These are phyloP conservation scores for Leptographium radiaticola DNA, from an alignment of 2,329 filamentous ascomycete species.

Conservation along the genomic window DNA sequence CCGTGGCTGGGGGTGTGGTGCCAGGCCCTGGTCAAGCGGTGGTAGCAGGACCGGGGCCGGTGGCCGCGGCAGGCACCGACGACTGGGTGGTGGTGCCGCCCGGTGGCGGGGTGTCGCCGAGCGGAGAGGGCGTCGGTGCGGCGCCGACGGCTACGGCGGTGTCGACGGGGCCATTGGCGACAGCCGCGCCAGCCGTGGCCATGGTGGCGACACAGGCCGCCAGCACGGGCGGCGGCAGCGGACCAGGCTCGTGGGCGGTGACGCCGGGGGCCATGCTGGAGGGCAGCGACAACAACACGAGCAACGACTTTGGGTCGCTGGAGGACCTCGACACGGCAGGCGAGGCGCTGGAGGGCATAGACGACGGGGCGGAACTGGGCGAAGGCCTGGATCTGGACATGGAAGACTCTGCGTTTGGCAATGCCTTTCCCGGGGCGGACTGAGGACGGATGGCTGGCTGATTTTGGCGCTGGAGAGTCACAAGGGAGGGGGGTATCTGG, in stretches of 20 bases:
- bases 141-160: neutral
- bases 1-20: constrained; percentile 26
- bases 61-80: constrained; percentile 36
- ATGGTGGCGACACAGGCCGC: neutral
- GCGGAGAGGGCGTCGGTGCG: constrained; percentile 1
- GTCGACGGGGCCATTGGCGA: neutral
- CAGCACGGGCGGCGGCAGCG: constrained; percentile 14
- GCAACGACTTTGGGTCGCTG: constrained; percentile 50
- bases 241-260: constrained; percentile 27
- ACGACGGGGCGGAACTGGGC: constrained; percentile 50
- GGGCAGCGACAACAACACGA: constrained; percentile 27
- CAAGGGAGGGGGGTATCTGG: neutral
- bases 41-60: constrained; percentile 3
- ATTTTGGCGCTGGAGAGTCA: neutral
- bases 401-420: constrained; percentile 72
- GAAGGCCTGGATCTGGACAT: constrained; percentile 57
- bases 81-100: constrained; percentile 70
- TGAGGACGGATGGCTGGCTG: neutral
- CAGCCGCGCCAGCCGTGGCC: neutral
- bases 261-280: constrained; percentile 23
- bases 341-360: constrained; percentile 54
- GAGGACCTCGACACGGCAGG: constrained; percentile 58
- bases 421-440: constrained; percentile 54
- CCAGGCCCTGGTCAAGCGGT: constrained; percentile 28
- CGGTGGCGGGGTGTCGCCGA: constrained; percentile 35